Evolutionary conservation across 2,329 filamentous ascomycete genomes (phyloP), one percentile per base, ranked within the genome.

Genomic region (Nothopassalora personata): DNA sequence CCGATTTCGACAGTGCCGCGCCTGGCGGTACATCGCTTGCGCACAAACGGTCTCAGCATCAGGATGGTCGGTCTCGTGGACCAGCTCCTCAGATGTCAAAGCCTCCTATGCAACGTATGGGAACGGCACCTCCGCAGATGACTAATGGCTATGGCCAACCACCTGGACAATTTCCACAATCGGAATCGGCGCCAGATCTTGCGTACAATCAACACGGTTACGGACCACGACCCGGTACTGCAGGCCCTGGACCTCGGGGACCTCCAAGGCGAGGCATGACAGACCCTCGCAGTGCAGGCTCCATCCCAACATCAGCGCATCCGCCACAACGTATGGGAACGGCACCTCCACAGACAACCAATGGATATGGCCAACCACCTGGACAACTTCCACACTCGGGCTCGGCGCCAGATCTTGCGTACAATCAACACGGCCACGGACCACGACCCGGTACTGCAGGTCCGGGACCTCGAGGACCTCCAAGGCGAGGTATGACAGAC

Each of bases 1-100:
- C 84, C 2, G 81, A 87, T 64, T 86, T 86, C 64, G 83, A 85
- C 67, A 80, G 80, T 52, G 68, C 69, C 23, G 68, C 70, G 13
- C 68, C 69, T 5, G 57, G 61, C 13, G 66, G 67, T 58, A 69
- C 67, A 9, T 69, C 66, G 9, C 58, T 60, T 28, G 53, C 68
- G 5, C 69, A 73, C 52, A 71, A 70, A 60, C 58, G 60, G 18
- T 43, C 60, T 30, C 66, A 69, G 58, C 66, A 67, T 30, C 64
- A 72, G 5, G 65, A 73, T 71, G 28, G 70, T 66, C 59, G 68
- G 67, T 56, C 66, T 63, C 57, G 63, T 52, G 60, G 61, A 43
- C 66, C 80, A 23, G 58, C 53, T 51, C 58, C 55, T 10, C 48
- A 56, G 47, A 54, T 55, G 27, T 27, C 56, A 19, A 60, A 59